Percentiles rank a stretch among this genome's conserved stretches.
Conservation (phyloP, 2,329 filamentous ascomycete genomes). For the Fusarium sp. region DNA sequence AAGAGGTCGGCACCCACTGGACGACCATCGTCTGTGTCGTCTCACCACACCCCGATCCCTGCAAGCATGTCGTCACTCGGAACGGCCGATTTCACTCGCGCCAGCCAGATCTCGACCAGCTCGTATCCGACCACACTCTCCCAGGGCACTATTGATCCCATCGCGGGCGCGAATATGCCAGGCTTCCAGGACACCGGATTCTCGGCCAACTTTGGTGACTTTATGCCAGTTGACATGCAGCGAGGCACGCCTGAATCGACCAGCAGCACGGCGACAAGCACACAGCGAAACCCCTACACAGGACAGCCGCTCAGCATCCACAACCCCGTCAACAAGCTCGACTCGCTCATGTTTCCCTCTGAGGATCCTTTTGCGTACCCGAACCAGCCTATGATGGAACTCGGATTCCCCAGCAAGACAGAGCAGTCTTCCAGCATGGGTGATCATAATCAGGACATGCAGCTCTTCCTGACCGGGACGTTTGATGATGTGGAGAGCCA, state of each 20-base stretch:
- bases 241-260: slow-evolving; percentile 58
- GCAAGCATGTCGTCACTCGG: slow-evolving; percentile 50
- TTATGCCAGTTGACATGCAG: slow-evolving; percentile 60
- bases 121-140: slow-evolving; percentile 44
- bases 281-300: slow-evolving; percentile 50
- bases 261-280: slow-evolving; percentile 54
- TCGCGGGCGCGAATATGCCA: slow-evolving; percentile 46
- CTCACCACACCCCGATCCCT: slow-evolving; percentile 46
- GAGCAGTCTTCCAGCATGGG: slow-evolving; percentile 50
- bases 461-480: slow-evolving; percentile 64
- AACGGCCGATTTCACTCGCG: slow-evolving; percentile 50
- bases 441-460: slow-evolving; percentile 51
- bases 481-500: slow-evolving; percentile 80
- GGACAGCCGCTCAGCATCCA: slow-evolving; percentile 49
- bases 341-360: slow-evolving; percentile 84
- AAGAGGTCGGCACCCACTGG: slow-evolving; percentile 66
- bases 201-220: slow-evolving; percentile 56
- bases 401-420: slow-evolving; percentile 56
- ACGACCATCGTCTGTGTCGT: slow-evolving; percentile 48
- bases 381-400: slow-evolving; percentile 77
- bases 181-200: slow-evolving; percentile 53
- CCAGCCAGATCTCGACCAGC: slow-evolving; percentile 44
- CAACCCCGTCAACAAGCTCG: slow-evolving; percentile 74
- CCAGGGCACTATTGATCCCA: slow-evolving; percentile 51
- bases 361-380: slow-evolving; percentile 84